Percentiles rank a stretch among this genome's conserved stretches.
These are phyloP conservation scores for Lactarius akahatsu DNA, from an alignment of 768 basidiomycete genomes.

Conservation along the genomic window DNA sequence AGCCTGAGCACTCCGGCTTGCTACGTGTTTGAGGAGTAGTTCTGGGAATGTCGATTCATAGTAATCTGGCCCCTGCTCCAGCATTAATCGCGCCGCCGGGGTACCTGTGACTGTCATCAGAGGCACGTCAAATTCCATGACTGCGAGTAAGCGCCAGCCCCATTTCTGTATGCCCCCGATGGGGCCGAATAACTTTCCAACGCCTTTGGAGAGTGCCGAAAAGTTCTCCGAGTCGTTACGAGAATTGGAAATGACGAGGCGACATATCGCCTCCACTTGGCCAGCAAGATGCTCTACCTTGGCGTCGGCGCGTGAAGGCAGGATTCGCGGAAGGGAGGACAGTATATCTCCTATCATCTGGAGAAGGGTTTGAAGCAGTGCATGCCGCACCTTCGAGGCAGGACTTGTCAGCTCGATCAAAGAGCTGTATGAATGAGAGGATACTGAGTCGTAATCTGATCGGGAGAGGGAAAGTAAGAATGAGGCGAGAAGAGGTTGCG, in stretches of 20 bases:
- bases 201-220: slow-evolving; percentile 48
- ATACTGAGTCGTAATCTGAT: slow-evolving; percentile 55
- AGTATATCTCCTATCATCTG: slow-evolving; percentile 65
- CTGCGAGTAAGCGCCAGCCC: slow-evolving; percentile 84
- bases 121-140: slow-evolving; percentile 71
- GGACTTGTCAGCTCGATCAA: slow-evolving; percentile 48
- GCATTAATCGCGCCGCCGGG: slow-evolving; percentile 52
- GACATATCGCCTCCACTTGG: slow-evolving; percentile 69
- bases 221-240: slow-evolving; percentile 32
- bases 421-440: slow-evolving; percentile 45
- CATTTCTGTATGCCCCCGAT: slow-evolving; percentile 85
- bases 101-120: slow-evolving; percentile 46
- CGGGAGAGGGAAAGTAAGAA: slow-evolving; percentile 73
- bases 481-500: slow-evolving; percentile 64
- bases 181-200: slow-evolving; percentile 73
- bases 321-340: slow-evolving; percentile 65
- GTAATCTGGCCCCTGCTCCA: slow-evolving; percentile 49
- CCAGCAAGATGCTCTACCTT: slow-evolving; percentile 68
- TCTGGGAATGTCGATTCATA: slow-evolving; percentile 54
- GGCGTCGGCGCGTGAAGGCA: slow-evolving; percentile 69
- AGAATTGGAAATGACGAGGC: slow-evolving; percentile 39
- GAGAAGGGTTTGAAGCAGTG: slow-evolving; percentile 56
- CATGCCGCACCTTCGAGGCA: slow-evolving; percentile 44
- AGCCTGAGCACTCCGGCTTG: slow-evolving; percentile 49
- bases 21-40: slow-evolving; percentile 53